Evolutionary conservation across 179 eudicot species (phyloP).

Genomic region (Beta macrorhiza): DNA sequence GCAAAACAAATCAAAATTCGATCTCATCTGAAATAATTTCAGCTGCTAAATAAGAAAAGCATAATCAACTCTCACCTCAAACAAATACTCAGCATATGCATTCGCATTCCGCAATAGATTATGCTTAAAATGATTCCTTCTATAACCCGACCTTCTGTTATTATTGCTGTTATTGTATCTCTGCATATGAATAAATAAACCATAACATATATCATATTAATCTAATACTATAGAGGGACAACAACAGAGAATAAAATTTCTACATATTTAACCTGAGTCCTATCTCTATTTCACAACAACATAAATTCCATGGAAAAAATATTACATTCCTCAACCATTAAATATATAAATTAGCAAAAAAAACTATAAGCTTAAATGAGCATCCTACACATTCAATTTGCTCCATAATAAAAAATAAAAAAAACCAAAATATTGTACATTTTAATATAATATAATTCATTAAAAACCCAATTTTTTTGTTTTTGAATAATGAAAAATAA

Average conservation of each 20-base stretch:
- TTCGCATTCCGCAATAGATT: conserved; percentile 47
- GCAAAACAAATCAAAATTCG: background rate
- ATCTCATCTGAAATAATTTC: background rate
- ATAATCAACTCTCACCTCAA: conserved; percentile 45
- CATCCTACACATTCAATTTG: background rate
- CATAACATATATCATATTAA: conserved; percentile 14
- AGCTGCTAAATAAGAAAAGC: background rate
- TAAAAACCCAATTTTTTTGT: background rate
- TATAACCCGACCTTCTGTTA: conserved; percentile 37
- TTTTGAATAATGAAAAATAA: background rate
- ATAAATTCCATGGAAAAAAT: background rate
- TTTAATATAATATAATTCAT: background rate
- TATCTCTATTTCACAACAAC: background rate
- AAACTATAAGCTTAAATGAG: background rate
- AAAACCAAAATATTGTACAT: background rate
- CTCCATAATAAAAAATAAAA: background rate
- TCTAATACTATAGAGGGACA: background rate
- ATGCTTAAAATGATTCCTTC: conserved; percentile 51
- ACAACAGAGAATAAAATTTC: background rate
- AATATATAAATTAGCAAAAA: background rate
- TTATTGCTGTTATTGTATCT: conserved; percentile 41
- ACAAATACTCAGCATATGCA: conserved; percentile 57
- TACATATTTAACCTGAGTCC: background rate
- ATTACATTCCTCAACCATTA: background rate
- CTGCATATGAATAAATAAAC: conserved; percentile 37